A percentile compares a stretch with the other conserved stretches of the same genome.
Conservation (phyloP, 169 alveolate genomes). For the Plasmodium vinckei region DNA sequence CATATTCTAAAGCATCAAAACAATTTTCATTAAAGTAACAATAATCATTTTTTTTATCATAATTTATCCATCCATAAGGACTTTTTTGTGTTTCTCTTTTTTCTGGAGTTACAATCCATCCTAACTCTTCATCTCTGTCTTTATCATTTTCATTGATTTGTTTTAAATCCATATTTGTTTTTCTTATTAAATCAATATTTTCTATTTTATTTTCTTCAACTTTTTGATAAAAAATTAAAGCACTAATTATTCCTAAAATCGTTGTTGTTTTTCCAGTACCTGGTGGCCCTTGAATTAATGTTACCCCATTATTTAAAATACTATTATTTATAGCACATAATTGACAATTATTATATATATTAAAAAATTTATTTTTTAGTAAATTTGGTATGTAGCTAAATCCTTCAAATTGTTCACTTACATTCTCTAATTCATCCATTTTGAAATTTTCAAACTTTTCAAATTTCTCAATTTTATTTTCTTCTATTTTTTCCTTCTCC, state of each 20-base stretch:
- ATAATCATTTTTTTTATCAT: conserved; percentile 40
- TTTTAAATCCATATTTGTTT: background rate
- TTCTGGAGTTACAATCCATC: background rate
- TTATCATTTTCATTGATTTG: background rate
- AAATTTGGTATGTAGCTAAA: conserved; percentile 75
- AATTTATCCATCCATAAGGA: conserved; percentile 43
- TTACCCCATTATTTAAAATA: conserved; percentile 87
- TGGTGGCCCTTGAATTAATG: conserved; percentile 98
- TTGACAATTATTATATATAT: conserved; percentile 81
- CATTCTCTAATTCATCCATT: background rate
- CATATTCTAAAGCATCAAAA: conserved; percentile 69
- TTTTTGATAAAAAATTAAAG: conserved; percentile 78
- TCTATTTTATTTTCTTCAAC: background rate
- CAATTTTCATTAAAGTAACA: conserved; percentile 58
- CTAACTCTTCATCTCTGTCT: too few relatives aligned
- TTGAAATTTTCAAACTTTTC: background rate
- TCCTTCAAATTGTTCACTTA: conserved; percentile 26
- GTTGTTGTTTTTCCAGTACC: conserved; percentile 99
- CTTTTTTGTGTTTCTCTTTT: conserved; percentile 16
- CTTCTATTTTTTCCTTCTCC: background rate
- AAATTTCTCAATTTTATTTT: background rate
- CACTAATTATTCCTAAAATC: conserved; percentile 93
- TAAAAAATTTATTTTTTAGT: conserved; percentile 76
- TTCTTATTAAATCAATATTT: background rate
- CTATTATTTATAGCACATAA: conserved; percentile 83